Percentiles rank a stretch among this genome's conserved stretches.
Conservation (phyloP, 805 yeast species). For the Candida berthetii region DNA sequence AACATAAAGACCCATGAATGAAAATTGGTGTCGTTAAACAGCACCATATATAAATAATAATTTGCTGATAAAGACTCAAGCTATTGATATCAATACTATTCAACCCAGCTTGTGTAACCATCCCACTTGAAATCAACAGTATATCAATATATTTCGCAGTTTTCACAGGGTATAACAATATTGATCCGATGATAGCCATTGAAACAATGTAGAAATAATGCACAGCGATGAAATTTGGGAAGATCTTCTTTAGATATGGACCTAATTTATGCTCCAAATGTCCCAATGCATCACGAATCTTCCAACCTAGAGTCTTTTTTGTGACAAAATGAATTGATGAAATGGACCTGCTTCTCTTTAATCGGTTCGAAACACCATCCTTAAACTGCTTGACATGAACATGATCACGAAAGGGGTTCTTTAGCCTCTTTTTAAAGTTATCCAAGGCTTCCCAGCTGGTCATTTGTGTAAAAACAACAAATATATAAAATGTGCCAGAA, state of each 20-base stretch:
- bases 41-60: conserved; percentile 56
- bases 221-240: conserved; percentile 46
- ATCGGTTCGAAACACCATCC: neutral
- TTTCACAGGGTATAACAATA: conserved; percentile 70
- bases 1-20: conserved; percentile 73
- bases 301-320: conserved; percentile 32
- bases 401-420: neutral
- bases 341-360: conserved; percentile 6
- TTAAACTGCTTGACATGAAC: too few species aligned
- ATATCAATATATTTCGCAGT: conserved; percentile 70
- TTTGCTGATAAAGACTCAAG: conserved; percentile 72
- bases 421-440: neutral
- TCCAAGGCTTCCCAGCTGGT: neutral
- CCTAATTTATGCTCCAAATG: conserved; percentile 21
- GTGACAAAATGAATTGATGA: conserved; percentile 11
- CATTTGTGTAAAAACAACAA: too few species aligned
- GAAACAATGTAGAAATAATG: conserved; percentile 68
- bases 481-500: too few species aligned
- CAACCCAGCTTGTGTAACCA: conserved; percentile 88
- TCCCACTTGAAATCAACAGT: conserved; percentile 68
- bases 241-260: conserved; percentile 29
- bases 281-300: conserved; percentile 30
- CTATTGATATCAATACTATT: conserved; percentile 70
- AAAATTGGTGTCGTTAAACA: conserved; percentile 80
- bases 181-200: conserved; percentile 60